Conservation (phyloP, 768 basidiomycete species). For the Cytidiella melzeri region DNA sequence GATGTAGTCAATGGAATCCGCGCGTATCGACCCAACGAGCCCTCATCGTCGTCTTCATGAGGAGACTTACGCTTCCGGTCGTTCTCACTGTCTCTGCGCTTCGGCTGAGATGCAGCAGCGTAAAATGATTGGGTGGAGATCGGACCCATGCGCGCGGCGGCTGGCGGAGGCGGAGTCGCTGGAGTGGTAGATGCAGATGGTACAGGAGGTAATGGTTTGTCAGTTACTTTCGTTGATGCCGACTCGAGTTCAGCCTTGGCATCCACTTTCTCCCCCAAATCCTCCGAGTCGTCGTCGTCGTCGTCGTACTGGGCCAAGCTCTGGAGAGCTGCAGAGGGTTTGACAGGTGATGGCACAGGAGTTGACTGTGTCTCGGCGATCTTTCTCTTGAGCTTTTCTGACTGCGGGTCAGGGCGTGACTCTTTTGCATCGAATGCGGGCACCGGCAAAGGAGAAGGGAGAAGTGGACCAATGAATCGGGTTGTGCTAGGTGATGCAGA, state of each 20-base stretch:
- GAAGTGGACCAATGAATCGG: constrained; percentile 61
- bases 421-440: constrained; percentile 19
- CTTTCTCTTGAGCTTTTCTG: constrained; percentile 44
- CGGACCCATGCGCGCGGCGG: neutral
- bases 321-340: constrained; percentile 24
- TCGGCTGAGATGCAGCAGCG: neutral
- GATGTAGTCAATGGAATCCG: constrained; percentile 1
- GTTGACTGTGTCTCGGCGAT: constrained; percentile 33
- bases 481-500: constrained; percentile 36
- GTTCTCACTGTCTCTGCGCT: neutral
- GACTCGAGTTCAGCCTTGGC: neutral
- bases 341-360: constrained; percentile 18
- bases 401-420: constrained; percentile 43
- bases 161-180: neutral
- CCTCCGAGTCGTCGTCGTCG: constrained; percentile 32
- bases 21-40: neutral
- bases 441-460: constrained; percentile 41
- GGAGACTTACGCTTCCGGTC: neutral
- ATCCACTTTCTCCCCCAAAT: constrained; percentile 26
- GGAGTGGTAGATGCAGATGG: neutral
- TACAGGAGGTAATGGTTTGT: neutral
- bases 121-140: constrained; percentile 6
- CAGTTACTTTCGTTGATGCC: neutral
- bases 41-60: neutral
- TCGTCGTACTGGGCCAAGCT: constrained; percentile 37